Percentiles rank a stretch among this genome's conserved stretches.
Evolutionary conservation across 768 basidiomycete species (phyloP).

Genomic region (Rhizopogon roseolus): DNA sequence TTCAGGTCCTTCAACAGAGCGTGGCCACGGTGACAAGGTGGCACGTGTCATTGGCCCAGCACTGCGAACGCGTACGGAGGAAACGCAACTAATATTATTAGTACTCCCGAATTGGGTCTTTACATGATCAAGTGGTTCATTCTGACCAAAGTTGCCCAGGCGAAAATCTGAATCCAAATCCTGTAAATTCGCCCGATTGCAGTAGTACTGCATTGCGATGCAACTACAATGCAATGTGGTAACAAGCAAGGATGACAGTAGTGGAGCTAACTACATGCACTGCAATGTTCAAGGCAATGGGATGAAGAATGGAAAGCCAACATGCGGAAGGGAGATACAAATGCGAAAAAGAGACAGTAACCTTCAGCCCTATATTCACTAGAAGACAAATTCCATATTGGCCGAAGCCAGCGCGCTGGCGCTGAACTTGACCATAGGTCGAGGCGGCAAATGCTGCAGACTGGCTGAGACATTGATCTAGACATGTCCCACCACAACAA

Average conservation of each 20-base stretch:
- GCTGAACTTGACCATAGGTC: not conserved
- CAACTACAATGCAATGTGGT: not conserved
- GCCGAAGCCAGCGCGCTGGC: conserved; percentile 3
- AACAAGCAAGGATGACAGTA: not conserved
- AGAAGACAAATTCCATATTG: not conserved
- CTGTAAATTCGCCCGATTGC: too few relatives aligned
- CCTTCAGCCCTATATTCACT: not conserved
- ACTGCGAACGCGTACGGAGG: too few relatives aligned
- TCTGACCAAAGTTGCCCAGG: too few relatives aligned
- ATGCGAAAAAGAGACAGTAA: not conserved
- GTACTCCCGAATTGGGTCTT: too few relatives aligned
- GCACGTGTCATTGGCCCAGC: too few relatives aligned
- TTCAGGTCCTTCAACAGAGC: too few relatives aligned
- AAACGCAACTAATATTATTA: too few relatives aligned
- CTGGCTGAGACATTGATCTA: not conserved
- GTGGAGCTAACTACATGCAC: not conserved
- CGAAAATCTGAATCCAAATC: too few relatives aligned
- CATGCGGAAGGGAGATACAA: not conserved
- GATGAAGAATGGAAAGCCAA: not conserved
- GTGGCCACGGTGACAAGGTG: too few relatives aligned
- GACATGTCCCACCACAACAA: not conserved
- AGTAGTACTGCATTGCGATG: too few relatives aligned
- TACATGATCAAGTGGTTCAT: too few relatives aligned
- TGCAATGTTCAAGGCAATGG: not conserved
- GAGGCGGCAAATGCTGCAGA: not conserved